phyloP scores from a whole-genome alignment of 805 yeast species.

The Sungouiozyma intestinalis region DNA sequence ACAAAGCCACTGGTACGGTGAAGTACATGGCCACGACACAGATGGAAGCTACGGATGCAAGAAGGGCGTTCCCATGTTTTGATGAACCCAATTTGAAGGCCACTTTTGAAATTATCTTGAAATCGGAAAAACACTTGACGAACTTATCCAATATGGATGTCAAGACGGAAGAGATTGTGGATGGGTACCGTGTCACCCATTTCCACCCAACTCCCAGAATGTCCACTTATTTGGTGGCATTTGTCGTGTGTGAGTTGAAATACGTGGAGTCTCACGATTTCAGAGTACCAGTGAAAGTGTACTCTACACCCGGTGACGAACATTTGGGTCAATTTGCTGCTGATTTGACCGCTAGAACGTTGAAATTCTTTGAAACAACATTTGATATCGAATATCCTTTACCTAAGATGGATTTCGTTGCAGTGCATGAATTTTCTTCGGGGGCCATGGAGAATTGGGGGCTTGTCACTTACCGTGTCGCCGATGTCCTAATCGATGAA shows the following conservation, averaged over 20 bases:
- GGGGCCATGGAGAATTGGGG: conserved; percentile 95
- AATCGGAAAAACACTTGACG: conserved; percentile 42
- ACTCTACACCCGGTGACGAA: conserved; percentile 47
- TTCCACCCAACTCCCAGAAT: conserved; percentile 58
- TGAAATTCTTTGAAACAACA: conserved; percentile 52
- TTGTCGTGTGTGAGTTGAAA: conserved; percentile 56
- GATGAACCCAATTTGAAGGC: conserved; percentile 69
- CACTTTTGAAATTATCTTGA: conserved; percentile 46
- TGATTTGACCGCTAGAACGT: conserved; percentile 52
- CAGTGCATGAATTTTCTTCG: conserved; percentile 62
- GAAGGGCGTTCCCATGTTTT: conserved; percentile 68
- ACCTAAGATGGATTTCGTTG: conserved; percentile 72
- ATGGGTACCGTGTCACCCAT: conserved; percentile 36
- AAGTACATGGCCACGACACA: conserved; percentile 25
- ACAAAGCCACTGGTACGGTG: conserved; percentile 28
- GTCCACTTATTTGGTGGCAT: conserved; percentile 69
- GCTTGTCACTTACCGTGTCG: conserved; percentile 55
- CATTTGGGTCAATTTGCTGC: conserved; percentile 53
- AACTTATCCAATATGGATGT: conserved; percentile 63
- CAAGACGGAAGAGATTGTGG: conserved; percentile 28
- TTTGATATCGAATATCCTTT: conserved; percentile 68
- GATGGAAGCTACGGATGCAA: conserved; percentile 69
- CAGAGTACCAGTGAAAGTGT: conserved; percentile 49
- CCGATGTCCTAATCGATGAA: conserved; percentile 35
- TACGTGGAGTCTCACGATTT: conserved; percentile 41